Evolutionary conservation across 2,329 filamentous ascomycete genomes (phyloP), one percentile per base, ranked within the genome.

Genomic region (Xylariaceae sp.): DNA sequence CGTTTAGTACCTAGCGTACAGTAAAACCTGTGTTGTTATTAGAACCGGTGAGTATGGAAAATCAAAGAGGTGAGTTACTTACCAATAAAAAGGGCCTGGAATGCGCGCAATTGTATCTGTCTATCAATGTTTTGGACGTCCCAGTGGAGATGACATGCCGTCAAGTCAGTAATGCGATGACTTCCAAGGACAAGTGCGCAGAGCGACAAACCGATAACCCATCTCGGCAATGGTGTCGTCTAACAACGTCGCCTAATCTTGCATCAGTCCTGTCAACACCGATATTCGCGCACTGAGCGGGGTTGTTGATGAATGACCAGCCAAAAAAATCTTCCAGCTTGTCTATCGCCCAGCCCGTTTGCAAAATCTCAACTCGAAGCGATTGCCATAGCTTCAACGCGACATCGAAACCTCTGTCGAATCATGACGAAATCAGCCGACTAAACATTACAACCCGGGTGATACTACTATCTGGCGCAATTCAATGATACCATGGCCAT

Each of bases 221-320:
- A 12, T 47, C 42, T 52, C 41, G 19, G 34, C 31, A 57, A 32
- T 8, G 35, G 9, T 42, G 43, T 55, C 45, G 46, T 55, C 39
- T 41, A 19, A 19, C 45, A 47, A 51, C 52, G 41, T 44, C 35
- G 49, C 32, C 27, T 27, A 47, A 47, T 47, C 37, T 47, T 46
- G 27, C 31, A 9, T 12, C 5, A 42, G 6, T 9, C 35, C n/a
- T 8, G 30, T 37, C 2, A 37, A 39, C 9, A 31, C 9, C 30
- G 35, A 19, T n/a, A 41, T 52, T 41, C 9, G 49, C 32, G 9
- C 26, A n/a, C 42, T 19, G 26, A 26, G 19, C 11, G 19, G 19
- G 7, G 19, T 9, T 2, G 6, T 27, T 6, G 40, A 29, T 19
- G 4, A 8, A 8, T 8, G 40, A 4, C 40, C 19, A 9, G 29